Percentiles rank a stretch among this genome's conserved stretches.
Evolutionary conservation across 345 rosid species (phyloP).

Genomic region (thale cress (Arabidopsis thaliana)): TAIR10.1 NC_003074.8:6838501-6839000

Average conservation of each 20-base stretch:
- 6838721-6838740: not conserved
- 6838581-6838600: not conserved
- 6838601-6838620: not conserved
- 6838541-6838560: not conserved
- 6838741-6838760: too few relatives aligned
- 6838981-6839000: constrained; percentile 28
- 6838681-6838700: not conserved
- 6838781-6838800: not conserved
- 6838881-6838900: constrained; percentile 13
- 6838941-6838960: constrained; percentile 39
- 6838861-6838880: constrained; percentile 24
- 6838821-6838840: not conserved
- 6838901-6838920: constrained; percentile 18
- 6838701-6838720: not conserved
- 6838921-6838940: constrained; percentile 30
- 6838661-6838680: not conserved
- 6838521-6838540: not conserved
- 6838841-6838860: constrained; percentile 22
- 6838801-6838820: not conserved
- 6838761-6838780: not conserved
- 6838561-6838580: not conserved
- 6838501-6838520: not conserved
- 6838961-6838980: constrained; percentile 41
- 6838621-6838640: not conserved
- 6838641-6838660: not conserved